Evolutionary conservation across 192 early-diverging fungal genomes (phyloP).

Genomic region (Neocallimastix lanati): DNA sequence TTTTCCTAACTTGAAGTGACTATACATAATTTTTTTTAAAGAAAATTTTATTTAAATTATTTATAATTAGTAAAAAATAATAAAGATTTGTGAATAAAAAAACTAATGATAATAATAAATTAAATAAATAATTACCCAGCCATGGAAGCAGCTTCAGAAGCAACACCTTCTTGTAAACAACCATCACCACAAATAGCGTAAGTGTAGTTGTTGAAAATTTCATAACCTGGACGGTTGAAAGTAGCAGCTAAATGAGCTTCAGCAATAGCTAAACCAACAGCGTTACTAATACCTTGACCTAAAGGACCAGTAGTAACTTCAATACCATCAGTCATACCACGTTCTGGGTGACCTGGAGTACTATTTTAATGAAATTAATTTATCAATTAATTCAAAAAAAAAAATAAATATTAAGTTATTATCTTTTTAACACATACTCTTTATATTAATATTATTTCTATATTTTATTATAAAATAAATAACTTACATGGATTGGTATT

Average conservation of each 20-base stretch:
- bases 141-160: slow-evolving; percentile 74
- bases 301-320: slow-evolving; percentile 95
- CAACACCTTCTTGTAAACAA: slow-evolving; percentile 94
- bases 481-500: slow-evolving; percentile 56
- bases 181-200: slow-evolving; percentile 81
- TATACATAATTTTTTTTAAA: too few relatives aligned
- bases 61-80: not conserved
- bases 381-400: too few relatives aligned
- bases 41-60: too few relatives aligned
- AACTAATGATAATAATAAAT: too few relatives aligned
- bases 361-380: too few relatives aligned
- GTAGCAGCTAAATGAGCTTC: slow-evolving; percentile 73
- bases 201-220: slow-evolving; percentile 69
- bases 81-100: too few relatives aligned
- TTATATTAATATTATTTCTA: too few relatives aligned
- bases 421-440: too few relatives aligned
- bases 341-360: slow-evolving; percentile 93
- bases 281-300: slow-evolving; percentile 76
- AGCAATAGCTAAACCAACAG: slow-evolving; percentile 83
- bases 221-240: slow-evolving; percentile 78
- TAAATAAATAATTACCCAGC: slow-evolving; percentile 40
- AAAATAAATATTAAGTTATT: too few relatives aligned
- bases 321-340: slow-evolving; percentile 60
- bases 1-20: slow-evolving; percentile 78
- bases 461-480: too few relatives aligned